Evolutionary conservation across 1,284 basidiomycete species (phyloP).

Genomic region (Flammula alnicola): DNA sequence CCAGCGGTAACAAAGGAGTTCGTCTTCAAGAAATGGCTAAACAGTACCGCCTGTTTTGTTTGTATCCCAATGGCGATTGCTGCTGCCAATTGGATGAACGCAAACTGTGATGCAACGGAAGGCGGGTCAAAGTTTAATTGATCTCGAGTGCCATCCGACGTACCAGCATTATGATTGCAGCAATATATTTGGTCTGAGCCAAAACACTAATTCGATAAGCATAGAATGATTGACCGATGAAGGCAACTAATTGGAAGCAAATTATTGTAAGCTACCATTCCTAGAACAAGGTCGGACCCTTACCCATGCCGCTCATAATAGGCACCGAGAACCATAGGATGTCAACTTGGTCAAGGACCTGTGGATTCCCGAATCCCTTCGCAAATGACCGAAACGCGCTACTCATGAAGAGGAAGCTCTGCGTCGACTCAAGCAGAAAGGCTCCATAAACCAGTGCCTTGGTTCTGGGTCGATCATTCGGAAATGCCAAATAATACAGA

Average conservation of each 20-base stretch:
- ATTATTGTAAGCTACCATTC: neutral
- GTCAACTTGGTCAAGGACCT: constrained; percentile 17
- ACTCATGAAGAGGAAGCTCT: neutral
- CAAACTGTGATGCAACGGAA: neutral
- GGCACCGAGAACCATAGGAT: constrained; percentile 24
- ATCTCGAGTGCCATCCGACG: neutral
- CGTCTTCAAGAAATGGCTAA: constrained; percentile 19
- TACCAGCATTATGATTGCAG: neutral
- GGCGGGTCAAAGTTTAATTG: neutral
- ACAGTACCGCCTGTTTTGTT: constrained; percentile 14
- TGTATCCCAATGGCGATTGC: constrained; percentile 14
- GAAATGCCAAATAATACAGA: neutral
- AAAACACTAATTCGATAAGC: neutral
- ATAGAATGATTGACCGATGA: neutral
- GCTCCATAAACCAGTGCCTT: neutral
- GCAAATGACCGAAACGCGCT: neutral
- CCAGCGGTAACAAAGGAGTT: constrained; percentile 27
- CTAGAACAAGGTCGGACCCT: neutral
- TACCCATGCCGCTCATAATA: constrained; percentile 17
- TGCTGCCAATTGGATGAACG: neutral
- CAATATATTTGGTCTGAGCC: neutral
- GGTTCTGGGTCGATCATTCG: neutral
- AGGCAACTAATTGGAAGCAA: neutral
- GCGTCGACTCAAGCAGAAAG: neutral
- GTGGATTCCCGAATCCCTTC: constrained; percentile 22